Evolutionary conservation across 2,329 filamentous ascomycete species (phyloP).

Genomic region (Kalaharituber pfeilii): DNA sequence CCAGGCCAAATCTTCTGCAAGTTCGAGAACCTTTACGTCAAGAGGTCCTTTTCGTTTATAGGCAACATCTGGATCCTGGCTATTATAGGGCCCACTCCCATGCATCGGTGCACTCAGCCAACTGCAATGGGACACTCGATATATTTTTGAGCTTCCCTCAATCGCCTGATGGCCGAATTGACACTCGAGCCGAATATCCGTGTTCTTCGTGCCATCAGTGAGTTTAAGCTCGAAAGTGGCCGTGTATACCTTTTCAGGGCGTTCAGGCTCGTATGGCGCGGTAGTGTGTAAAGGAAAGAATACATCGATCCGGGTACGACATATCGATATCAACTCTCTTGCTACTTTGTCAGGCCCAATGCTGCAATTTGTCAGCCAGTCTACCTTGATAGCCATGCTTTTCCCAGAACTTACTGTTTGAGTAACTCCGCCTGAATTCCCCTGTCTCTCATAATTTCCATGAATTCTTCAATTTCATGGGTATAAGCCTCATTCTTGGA

Average conservation of each 20-base stretch:
- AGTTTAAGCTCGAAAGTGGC: conserved; percentile 11
- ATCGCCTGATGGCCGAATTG: conserved; percentile 9
- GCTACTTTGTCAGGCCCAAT: conserved; percentile 5
- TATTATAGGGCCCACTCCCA: not conserved
- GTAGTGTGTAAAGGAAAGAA: conserved; percentile 13
- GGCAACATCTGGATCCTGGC: not conserved
- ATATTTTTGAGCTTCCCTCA: not conserved
- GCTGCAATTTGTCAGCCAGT: conserved; percentile 3
- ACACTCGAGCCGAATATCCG: conserved; percentile 16
- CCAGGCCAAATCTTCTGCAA: conserved; percentile 19
- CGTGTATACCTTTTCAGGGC: conserved; percentile 12
- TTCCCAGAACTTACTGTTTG: conserved; percentile 14
- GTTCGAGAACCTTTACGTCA: conserved; percentile 20
- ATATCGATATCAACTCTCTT: not conserved
- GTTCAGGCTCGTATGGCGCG: not conserved
- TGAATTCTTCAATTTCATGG: conserved; percentile 17
- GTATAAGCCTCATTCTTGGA: conserved; percentile 3
- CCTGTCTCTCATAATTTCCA: conserved; percentile 11
- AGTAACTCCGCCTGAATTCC: conserved; percentile 18
- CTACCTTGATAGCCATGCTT: not conserved
- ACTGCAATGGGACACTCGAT: too few species aligned
- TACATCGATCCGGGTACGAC: conserved; percentile 6
- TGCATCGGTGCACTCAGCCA: not conserved
- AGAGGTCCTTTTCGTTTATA: conserved; percentile 15
- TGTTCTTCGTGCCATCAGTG: not conserved